Percentiles rank a stretch among this genome's conserved stretches.
phyloP scores from a whole-genome alignment of 2,329 filamentous ascomycete species.

The Verticillium tricorpus region DNA sequence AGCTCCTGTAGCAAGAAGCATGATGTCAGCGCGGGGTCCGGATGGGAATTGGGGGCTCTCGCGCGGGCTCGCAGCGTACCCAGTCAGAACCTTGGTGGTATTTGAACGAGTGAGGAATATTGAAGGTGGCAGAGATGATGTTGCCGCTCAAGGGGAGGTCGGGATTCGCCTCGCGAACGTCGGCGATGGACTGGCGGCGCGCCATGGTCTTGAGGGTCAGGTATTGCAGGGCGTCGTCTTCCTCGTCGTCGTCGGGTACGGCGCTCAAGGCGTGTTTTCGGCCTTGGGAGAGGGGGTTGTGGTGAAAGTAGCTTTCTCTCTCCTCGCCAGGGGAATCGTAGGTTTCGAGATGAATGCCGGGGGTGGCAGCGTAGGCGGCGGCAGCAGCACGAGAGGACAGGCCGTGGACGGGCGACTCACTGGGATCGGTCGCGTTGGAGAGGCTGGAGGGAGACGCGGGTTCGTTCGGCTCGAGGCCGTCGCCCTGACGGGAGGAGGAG shows the following conservation, averaged over 20 bases:
- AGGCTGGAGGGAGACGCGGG: conserved; percentile 1
- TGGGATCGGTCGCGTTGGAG: conserved; percentile 1
- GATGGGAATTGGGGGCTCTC: background rate
- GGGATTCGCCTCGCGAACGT: conserved; percentile 52
- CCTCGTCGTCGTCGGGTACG: conserved; percentile 11
- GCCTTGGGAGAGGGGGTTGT: background rate
- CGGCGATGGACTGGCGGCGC: conserved; percentile 46
- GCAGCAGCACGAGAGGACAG: conserved; percentile 1
- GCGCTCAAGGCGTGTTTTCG: background rate
- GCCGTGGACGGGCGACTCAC: background rate
- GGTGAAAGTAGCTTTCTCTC: conserved; percentile 18
- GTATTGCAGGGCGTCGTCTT: conserved; percentile 22
- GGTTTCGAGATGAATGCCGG: conserved; percentile 20
- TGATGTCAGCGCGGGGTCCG: conserved; percentile 7
- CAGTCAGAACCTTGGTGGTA: conserved; percentile 57
- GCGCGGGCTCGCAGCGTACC: conserved; percentile 37
- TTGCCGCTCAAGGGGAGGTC: conserved; percentile 57
- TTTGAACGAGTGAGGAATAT: conserved; percentile 54
- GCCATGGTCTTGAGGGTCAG: conserved; percentile 39
- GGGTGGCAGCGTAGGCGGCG: conserved; percentile 21
- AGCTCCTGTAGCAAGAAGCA: conserved; percentile 52
- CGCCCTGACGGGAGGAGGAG: background rate
- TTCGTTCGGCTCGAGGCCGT: background rate
- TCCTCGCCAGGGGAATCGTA: conserved; percentile 13
- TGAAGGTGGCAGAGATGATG: conserved; percentile 63